These are phyloP conservation scores for Tulasnella sp. DNA, from an alignment of 768 basidiomycete species.

Conservation along the genomic window DNA sequence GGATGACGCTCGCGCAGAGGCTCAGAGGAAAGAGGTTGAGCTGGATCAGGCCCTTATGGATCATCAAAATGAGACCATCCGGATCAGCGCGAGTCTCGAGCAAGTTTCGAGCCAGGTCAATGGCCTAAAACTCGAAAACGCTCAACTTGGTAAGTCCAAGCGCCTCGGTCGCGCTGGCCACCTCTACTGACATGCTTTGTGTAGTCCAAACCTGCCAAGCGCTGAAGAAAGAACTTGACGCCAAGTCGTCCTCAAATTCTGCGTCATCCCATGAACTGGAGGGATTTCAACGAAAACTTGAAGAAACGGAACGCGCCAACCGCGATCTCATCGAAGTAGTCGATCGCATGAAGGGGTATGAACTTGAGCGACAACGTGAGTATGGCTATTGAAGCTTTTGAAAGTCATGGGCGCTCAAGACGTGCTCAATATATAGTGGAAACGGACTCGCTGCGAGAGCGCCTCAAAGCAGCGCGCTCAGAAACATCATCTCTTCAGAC, in stretches of 20 bases:
- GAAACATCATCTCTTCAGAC: conserved; percentile 58
- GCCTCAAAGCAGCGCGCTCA: conserved; percentile 62
- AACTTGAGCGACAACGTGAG: conserved; percentile 61
- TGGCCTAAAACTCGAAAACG: conserved; percentile 48
- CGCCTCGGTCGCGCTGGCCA: conserved; percentile 5
- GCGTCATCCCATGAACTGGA: conserved; percentile 54
- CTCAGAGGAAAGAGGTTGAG: conserved; percentile 66
- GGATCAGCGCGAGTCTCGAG: conserved; percentile 45
- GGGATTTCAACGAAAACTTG: conserved; percentile 44
- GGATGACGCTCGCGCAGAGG: conserved; percentile 57
- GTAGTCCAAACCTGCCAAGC: conserved; percentile 34
- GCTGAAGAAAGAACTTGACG: conserved; percentile 46
- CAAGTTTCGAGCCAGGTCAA: conserved; percentile 44
- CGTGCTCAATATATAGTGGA: conserved; percentile 41
- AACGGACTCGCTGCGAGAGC: conserved; percentile 51
- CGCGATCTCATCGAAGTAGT: conserved; percentile 76
- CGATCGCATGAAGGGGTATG: conserved; percentile 70
- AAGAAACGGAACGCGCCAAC: conserved; percentile 81
- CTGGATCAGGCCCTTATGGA: conserved; percentile 77
- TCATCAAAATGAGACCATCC: conserved; percentile 48
- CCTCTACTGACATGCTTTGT: conserved; percentile 17
- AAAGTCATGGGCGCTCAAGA: conserved; percentile 11
- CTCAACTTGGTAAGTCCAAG: conserved; percentile 42
- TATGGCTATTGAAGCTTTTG: conserved; percentile 8
- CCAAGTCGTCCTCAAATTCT: conserved; percentile 46